These are phyloP conservation scores for Neopestalotiopsis sp. DNA, from an alignment of 2,329 filamentous ascomycete genomes.

Conservation along the genomic window DNA sequence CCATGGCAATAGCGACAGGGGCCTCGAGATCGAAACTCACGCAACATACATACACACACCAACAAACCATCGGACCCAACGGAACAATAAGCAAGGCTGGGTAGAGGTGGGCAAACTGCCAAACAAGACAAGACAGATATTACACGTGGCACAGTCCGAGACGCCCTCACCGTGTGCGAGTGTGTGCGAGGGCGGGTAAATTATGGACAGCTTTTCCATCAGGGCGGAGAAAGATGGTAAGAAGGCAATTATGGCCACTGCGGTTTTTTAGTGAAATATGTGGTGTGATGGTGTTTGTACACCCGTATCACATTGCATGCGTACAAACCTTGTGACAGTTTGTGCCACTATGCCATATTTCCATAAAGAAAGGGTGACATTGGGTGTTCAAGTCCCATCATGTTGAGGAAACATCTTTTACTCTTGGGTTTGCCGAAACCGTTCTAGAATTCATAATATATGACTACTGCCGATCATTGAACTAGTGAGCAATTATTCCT, in stretches of 20 bases:
- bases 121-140: background rate
- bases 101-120: background rate
- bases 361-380: no score
- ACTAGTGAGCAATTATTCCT: no score
- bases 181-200: no score
- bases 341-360: no score
- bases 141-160: background rate
- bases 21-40: background rate
- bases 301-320: background rate
- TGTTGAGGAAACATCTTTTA: no score
- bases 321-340: background rate
- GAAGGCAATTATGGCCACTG: background rate
- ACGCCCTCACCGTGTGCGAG: no score
- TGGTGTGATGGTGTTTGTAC: background rate
- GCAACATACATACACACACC: background rate
- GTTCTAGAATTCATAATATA: no score
- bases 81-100: no score
- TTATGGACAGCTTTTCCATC: background rate
- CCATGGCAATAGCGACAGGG: background rate
- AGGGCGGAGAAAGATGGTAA: background rate
- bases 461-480: no score
- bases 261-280: background rate
- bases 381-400: no score
- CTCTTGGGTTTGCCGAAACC: no score
- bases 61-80: no score